These are phyloP conservation scores for Amanita fuliginea DNA, from an alignment of 768 basidiomycete species.

Conservation along the genomic window DNA sequence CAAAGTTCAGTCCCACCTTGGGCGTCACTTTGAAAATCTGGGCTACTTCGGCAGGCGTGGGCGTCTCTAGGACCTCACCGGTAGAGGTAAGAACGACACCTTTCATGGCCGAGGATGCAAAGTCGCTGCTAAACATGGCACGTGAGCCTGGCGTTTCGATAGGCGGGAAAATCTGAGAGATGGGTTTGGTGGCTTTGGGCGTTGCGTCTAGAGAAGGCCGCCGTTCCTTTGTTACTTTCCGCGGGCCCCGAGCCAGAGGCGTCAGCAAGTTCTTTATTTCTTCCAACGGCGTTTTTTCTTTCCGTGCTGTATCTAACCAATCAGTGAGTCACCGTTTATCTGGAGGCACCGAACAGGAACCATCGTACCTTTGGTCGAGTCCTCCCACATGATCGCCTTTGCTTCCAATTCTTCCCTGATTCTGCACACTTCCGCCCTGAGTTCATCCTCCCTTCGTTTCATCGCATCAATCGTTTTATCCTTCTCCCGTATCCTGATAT, in stretches of 20 bases:
- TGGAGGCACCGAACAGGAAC: neutral
- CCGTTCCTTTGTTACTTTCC: slow-evolving; percentile 12
- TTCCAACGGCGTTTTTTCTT: slow-evolving; percentile 53
- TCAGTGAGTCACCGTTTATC: slow-evolving; percentile 1
- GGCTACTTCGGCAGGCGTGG: slow-evolving; percentile 52
- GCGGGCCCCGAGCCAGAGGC: slow-evolving; percentile 27
- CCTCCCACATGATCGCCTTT: slow-evolving; percentile 33
- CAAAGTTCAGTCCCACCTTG: slow-evolving; percentile 62
- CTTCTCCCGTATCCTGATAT: slow-evolving; percentile 32
- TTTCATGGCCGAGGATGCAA: slow-evolving; percentile 51
- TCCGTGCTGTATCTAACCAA: slow-evolving; percentile 22
- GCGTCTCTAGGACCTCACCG: slow-evolving; percentile 64
- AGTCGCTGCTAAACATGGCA: slow-evolving; percentile 19
- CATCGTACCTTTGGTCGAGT: slow-evolving; percentile 8
- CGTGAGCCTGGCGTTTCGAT: slow-evolving; percentile 46
- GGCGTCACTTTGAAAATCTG: slow-evolving; percentile 62
- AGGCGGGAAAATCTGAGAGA: slow-evolving; percentile 15
- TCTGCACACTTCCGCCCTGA: slow-evolving; percentile 40
- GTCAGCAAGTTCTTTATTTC: slow-evolving; percentile 65
- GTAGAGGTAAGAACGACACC: slow-evolving; percentile 74
- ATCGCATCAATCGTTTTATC: slow-evolving; percentile 42
- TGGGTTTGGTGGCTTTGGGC: slow-evolving; percentile 11
- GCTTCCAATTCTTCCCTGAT: slow-evolving; percentile 39
- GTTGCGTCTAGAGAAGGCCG: slow-evolving; percentile 9
- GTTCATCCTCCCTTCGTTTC: slow-evolving; percentile 38